Base-by-base conservation (phyloP, 2,329 filamentous ascomycete genomes). In the Emericellopsis atlantica region DNA sequence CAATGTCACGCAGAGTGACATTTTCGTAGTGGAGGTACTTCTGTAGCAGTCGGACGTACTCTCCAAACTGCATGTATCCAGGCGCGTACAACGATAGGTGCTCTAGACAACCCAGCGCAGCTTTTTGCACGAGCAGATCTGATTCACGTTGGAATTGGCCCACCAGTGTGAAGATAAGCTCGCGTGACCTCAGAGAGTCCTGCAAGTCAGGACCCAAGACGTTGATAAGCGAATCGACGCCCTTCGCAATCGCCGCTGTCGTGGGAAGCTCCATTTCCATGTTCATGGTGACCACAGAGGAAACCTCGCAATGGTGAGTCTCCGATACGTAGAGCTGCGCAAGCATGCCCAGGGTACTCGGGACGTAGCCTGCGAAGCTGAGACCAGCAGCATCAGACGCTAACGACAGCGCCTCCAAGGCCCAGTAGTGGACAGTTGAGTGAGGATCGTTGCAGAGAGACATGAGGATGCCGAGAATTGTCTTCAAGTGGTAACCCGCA, bases 401-500 rank as follows among this genome's bases (percentile, higher is more conserved):
- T 40, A 84, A 72, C 2, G 85, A 81, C 24, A 98, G 62, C 9
- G 87, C 90, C 56, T 95, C 88, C 36, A 98, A 67, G 3, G 93
- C 90, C 88, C 89, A 96, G 56, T 90, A 95, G 59, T 98, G 92
- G 8, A 98, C 92, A 1, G 85, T 81, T 0, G 92, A 89, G 56
- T 98, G 92, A 16, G 90, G 86, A 54, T 98, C 92, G 50, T 89
- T 95, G 58, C 88, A 90, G 9, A 98, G 72, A 7, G 92, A 96
- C 84, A 96, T 94, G n/a, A 98, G 67, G 32, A 98, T 93, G 15
- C 90, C 84, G n/a, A 95, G 74, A 39, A 98, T 95, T 2, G 88
- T 95, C 65, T 96, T 96, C 39, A 98, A 71, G 57, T 98, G 92
- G 51, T 92, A 88, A 4, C 89, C 88, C 41, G 92, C 92, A 40